A percentile compares a stretch with the other conserved stretches of the same genome.
phyloP scores from a whole-genome alignment of 129 eudicot genomes.

The Tagetes erecta region DNA sequence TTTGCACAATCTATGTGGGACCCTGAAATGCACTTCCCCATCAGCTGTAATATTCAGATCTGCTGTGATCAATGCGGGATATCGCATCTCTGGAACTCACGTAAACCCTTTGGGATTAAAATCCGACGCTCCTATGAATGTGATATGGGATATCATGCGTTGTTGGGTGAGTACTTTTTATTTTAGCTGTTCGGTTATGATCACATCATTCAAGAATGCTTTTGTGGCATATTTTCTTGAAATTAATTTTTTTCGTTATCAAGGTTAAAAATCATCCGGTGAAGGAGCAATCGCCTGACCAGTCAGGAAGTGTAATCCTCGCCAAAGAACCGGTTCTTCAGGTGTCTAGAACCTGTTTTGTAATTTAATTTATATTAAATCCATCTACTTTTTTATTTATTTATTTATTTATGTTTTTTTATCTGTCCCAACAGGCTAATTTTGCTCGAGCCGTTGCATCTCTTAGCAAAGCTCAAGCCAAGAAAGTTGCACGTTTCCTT shows the following conservation, averaged over 20 bases:
- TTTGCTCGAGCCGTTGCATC: slow-evolving; percentile 84
- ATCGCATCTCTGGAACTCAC: slow-evolving; percentile 90
- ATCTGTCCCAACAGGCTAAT: slow-evolving; percentile 55
- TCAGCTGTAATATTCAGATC: slow-evolving; percentile 91
- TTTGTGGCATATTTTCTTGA: background rate
- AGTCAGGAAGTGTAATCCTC: slow-evolving; percentile 77
- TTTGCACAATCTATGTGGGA: slow-evolving; percentile 86
- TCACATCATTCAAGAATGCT: slow-evolving; percentile 1
- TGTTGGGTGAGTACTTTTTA: slow-evolving; percentile 72
- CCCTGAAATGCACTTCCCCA: slow-evolving; percentile 89
- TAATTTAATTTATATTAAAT: background rate
- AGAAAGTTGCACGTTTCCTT: slow-evolving; percentile 87
- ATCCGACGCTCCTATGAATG: slow-evolving; percentile 93
- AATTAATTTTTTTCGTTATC: background rate
- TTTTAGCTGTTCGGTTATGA: background rate
- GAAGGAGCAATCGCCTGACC: slow-evolving; percentile 80
- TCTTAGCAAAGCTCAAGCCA: slow-evolving; percentile 91
- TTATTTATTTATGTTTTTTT: background rate
- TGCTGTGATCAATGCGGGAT: slow-evolving; percentile 94
- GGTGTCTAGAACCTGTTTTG: slow-evolving; percentile 32
- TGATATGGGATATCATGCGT: slow-evolving; percentile 98
- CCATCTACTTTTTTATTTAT: background rate
- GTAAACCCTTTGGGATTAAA: slow-evolving; percentile 82
- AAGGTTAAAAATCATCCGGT: slow-evolving; percentile 88
- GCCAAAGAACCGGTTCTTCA: slow-evolving; percentile 83